Conservation (phyloP, 192 early-diverging fungal genomes). For the Gonapodya prolifera region DNA sequence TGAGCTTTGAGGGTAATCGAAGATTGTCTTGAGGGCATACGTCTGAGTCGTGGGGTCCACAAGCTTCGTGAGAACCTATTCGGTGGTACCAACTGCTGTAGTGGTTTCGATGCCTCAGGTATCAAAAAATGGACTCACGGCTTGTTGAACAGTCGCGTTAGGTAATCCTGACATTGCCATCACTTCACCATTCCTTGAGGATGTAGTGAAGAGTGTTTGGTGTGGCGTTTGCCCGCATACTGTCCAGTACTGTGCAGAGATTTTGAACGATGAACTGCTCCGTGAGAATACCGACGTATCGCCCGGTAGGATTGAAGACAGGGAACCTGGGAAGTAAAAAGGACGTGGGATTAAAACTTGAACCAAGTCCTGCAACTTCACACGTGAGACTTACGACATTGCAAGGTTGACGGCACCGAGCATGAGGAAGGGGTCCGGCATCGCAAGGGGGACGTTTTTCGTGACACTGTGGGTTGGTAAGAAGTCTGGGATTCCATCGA, state of each 20-base stretch:
- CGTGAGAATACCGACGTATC: background rate
- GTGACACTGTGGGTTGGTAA: background rate
- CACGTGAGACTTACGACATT: background rate
- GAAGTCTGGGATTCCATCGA: background rate
- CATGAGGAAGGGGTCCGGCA: background rate
- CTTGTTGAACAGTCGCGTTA: background rate
- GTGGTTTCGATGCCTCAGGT: background rate
- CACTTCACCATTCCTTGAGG: background rate
- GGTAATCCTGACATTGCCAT: background rate
- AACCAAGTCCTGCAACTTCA: background rate
- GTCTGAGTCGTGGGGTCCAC: background rate
- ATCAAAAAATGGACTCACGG: background rate
- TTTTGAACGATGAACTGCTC: background rate
- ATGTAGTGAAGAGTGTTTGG: background rate
- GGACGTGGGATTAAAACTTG: background rate
- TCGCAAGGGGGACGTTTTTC: background rate
- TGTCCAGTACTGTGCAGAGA: background rate
- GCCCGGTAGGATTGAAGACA: background rate
- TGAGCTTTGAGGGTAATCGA: background rate
- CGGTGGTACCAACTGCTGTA: background rate
- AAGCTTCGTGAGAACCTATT: background rate
- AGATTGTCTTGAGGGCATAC: background rate
- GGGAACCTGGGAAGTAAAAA: background rate
- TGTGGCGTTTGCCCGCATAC: background rate
- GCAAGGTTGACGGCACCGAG: background rate